Conservation (phyloP, 441 rosid species). For the Euphorbia schlechtendalii region DNA sequence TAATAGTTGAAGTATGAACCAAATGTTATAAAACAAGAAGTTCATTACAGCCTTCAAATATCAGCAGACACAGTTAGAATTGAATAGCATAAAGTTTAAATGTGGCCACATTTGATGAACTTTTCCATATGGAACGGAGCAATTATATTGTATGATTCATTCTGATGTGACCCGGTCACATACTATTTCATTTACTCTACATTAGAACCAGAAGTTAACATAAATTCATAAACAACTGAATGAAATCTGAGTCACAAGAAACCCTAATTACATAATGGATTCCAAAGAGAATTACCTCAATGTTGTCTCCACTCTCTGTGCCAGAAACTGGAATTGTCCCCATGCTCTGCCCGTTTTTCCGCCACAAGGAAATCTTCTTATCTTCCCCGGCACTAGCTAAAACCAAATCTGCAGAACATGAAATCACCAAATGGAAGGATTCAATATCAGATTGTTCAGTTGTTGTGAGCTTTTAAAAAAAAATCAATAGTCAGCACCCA, state of each 20-base stretch:
- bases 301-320: conserved; percentile 59
- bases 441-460: neutral
- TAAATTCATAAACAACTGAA: conserved; percentile 3
- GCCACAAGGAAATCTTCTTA: conserved; percentile 83
- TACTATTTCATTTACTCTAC: neutral
- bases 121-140: neutral
- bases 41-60: neutral
- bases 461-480: no score
- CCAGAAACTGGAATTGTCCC: conserved; percentile 76
- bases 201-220: neutral
- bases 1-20: conserved; percentile 1
- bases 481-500: neutral
- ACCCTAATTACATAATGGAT: neutral
- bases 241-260: neutral
- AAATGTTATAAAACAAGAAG: neutral
- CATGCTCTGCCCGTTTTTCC: conserved; percentile 70
- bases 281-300: conserved; percentile 43
- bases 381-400: conserved; percentile 96
- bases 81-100: neutral
- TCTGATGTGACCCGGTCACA: neutral
- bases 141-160: neutral
- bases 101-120: neutral
- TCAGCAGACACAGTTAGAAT: neutral
- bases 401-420: conserved; percentile 60
- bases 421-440: neutral